A percentile compares a stretch with the other conserved stretches of the same genome.
phyloP scores from a whole-genome alignment of 345 rosid species.

The Citrus glauca region DNA sequence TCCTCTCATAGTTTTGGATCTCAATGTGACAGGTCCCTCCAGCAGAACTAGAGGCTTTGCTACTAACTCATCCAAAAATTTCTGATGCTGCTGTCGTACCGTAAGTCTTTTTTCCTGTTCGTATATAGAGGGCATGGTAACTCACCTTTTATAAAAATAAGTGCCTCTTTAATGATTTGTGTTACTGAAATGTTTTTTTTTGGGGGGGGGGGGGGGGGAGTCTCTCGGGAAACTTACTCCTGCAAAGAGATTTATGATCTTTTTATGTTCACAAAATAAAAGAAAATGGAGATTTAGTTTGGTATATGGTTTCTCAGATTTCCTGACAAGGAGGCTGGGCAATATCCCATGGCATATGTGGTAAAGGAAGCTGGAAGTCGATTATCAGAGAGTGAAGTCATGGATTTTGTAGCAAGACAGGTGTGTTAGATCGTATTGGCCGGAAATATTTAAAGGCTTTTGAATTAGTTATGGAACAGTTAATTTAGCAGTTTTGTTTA shows the following conservation, averaged over 20 bases:
- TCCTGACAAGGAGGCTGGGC: constrained; percentile 81
- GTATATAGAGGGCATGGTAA: background rate
- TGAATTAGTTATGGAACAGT: background rate
- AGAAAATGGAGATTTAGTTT: background rate
- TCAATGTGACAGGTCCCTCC: constrained; percentile 64
- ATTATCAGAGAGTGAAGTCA: constrained; percentile 42
- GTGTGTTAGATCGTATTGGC: constrained; percentile 17
- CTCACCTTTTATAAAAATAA: background rate
- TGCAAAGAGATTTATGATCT: background rate
- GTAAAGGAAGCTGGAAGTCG: constrained; percentile 56
- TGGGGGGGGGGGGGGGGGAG: too few species aligned
- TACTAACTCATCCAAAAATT: constrained; percentile 69
- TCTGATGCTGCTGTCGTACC: constrained; percentile 82
- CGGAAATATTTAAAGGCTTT: background rate
- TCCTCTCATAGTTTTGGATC: background rate
- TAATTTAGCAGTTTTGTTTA: background rate
- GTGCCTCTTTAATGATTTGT: background rate
- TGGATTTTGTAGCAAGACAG: constrained; percentile 70
- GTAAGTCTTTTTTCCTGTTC: constrained; percentile 34
- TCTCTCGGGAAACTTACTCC: background rate
- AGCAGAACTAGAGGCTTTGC: constrained; percentile 83
- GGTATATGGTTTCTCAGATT: constrained; percentile 37
- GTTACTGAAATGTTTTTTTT: too few species aligned
- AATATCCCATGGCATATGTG: constrained; percentile 79
- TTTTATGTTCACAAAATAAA: background rate